Base-by-base conservation (phyloP, 352 stramenopile genomes). In the Phytophthora podocarpi region DNA sequence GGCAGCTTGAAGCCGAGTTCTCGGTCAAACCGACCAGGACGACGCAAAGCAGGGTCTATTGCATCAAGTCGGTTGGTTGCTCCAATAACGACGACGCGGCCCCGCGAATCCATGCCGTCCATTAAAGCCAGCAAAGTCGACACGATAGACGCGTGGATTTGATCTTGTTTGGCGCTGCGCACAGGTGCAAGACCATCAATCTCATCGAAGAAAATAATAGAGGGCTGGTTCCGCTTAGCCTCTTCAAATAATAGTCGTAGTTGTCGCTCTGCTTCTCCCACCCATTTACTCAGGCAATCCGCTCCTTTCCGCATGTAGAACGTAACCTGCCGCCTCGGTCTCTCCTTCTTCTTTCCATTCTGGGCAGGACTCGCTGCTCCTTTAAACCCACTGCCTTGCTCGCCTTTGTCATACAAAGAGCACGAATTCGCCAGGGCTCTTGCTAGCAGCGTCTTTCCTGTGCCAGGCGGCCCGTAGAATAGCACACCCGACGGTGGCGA, bases 21-120 rank as follows among this genome's bases (percentile, higher is more conserved):
- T 37, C 93, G 85, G 64, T 98, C 93, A 47, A 98, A 98, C 0
- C 93, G 89, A 13, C 96, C 96, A 10, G 96, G 95, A 30, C 97
- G 80, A 28, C 98, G 80, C 23, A 99, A 68, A 11, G 97, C 97
- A 5, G 92, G 87, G 70, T 99, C 97, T 31, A 99, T 95, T 3
- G 89, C 89, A 69, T 97, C 91, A 6, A 98, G 79, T n/a, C 97
- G 85, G 64, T 99, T 99, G 0, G 98, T 99, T 5, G 97, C 97
- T 13, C 90, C 97, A 52, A 99, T 94, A n/a, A 99, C 96, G 21
- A 99, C 82, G 1, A 99, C 96, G 24, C 95, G 93, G 42, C 83
- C 85, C 15, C 87, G 83, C 0, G 76, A 76, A 52, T 94, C 83
- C 67, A 96, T 88, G 5, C 93, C 93, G 46, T 98, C 93, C 91